Evolutionary conservation across 164 flowering plant genomes (phyloP).

Genomic region (Chimonanthus salicifolius): DNA sequence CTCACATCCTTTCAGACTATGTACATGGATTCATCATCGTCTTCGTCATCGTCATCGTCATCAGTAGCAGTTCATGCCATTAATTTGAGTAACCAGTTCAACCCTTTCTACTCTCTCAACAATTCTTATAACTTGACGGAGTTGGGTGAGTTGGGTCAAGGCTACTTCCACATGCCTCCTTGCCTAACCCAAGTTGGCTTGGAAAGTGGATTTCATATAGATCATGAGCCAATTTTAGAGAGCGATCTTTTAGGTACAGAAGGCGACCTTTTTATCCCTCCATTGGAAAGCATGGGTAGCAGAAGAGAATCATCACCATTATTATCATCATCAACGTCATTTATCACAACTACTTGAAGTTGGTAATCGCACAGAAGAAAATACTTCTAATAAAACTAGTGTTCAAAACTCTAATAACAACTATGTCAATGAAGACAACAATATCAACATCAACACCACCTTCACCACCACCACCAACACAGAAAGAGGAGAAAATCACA

Average conservation of each 20-base stretch:
- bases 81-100: slow-evolving; percentile 22
- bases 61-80: slow-evolving; percentile 22
- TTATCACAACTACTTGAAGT: no score
- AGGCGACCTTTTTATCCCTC: slow-evolving; percentile 38
- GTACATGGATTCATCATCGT: slow-evolving; percentile 33
- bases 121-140: slow-evolving; percentile 14
- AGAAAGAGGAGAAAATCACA: slow-evolving; percentile 13
- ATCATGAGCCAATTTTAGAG: slow-evolving; percentile 15
- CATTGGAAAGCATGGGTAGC: slow-evolving; percentile 34
- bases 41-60: slow-evolving; percentile 25
- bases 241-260: slow-evolving; percentile 18
- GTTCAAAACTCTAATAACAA: background rate
- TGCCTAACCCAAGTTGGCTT: slow-evolving; percentile 25
- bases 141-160: background rate
- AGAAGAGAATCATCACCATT: slow-evolving; percentile 14
- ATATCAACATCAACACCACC: slow-evolving; percentile 5
- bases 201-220: slow-evolving; percentile 28
- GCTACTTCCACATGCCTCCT: slow-evolving; percentile 22
- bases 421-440: background rate
- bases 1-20: slow-evolving; percentile 22
- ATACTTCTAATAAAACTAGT: background rate
- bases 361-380: no score
- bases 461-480: slow-evolving; percentile 18
- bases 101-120: slow-evolving; percentile 21
- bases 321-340: no score